Conservation (phyloP, 352 stramenopile species). For the Phytopythium delawarense region DNA sequence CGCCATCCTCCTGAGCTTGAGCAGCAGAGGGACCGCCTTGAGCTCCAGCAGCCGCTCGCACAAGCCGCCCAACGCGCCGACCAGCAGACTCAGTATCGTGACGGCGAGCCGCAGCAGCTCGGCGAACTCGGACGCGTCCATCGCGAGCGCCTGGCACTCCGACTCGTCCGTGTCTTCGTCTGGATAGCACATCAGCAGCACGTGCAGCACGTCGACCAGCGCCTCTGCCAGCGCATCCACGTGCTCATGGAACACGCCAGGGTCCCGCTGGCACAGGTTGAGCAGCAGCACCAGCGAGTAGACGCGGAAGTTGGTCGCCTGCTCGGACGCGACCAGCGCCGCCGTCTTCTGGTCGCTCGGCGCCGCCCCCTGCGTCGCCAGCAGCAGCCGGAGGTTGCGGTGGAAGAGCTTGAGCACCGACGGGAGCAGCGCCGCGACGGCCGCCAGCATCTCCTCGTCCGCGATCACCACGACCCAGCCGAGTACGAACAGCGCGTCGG, state of each 20-base stretch:
- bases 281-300: slow-evolving; percentile 73
- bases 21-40: slow-evolving; percentile 25
- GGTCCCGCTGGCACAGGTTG: slow-evolving; percentile 64
- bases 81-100: slow-evolving; percentile 45
- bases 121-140: slow-evolving; percentile 36
- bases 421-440: slow-evolving; percentile 36
- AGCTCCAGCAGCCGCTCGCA: slow-evolving; percentile 16
- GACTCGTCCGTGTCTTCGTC: neutral
- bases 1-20: slow-evolving; percentile 33
- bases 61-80: slow-evolving; percentile 32
- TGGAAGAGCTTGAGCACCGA: slow-evolving; percentile 40
- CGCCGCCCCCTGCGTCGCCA: neutral
- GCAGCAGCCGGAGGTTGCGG: slow-evolving; percentile 28
- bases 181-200: slow-evolving; percentile 1
- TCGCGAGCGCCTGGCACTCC: slow-evolving; percentile 1
- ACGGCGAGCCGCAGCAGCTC: slow-evolving; percentile 56
- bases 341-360: slow-evolving; percentile 1
- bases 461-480: slow-evolving; percentile 73
- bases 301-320: slow-evolving; percentile 60
- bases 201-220: slow-evolving; percentile 22
- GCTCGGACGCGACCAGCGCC: slow-evolving; percentile 30
- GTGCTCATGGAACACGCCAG: slow-evolving; percentile 23
- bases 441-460: slow-evolving; percentile 36
- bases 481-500: slow-evolving; percentile 71
- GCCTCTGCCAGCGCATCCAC: slow-evolving; percentile 11